A percentile compares a stretch with the other conserved stretches of the same genome.
Evolutionary conservation across 2,329 filamentous ascomycete genomes (phyloP).

Genomic region (Phialophora expanda): DNA sequence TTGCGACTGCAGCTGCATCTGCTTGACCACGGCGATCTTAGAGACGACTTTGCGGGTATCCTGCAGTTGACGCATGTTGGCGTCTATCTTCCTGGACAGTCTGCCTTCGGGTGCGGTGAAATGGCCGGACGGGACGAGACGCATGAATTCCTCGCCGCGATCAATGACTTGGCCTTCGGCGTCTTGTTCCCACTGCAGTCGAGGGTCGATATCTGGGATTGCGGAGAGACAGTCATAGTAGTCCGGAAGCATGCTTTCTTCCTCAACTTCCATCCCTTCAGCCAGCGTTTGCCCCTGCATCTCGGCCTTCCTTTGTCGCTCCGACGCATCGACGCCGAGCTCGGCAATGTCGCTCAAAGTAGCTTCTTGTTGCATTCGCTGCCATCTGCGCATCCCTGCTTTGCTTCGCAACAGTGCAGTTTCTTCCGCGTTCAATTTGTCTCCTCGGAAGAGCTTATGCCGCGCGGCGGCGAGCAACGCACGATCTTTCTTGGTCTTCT

Average conservation of each 20-base stretch:
- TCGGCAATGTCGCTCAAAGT: constrained; percentile 53
- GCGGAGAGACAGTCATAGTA: constrained; percentile 90
- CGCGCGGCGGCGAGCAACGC: constrained; percentile 85
- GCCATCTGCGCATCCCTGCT: constrained; percentile 85
- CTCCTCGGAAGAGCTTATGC: constrained; percentile 81
- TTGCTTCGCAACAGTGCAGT: constrained; percentile 84
- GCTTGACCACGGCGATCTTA: constrained; percentile 97
- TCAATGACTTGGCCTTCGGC: constrained; percentile 87
- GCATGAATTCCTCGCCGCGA: constrained; percentile 81
- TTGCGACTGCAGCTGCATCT: constrained; percentile 98
- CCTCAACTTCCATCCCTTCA: constrained; percentile 90
- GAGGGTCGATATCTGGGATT: constrained; percentile 80
- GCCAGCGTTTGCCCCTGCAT: constrained; percentile 76
- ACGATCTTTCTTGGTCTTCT: constrained; percentile 95
- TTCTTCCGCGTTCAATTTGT: constrained; percentile 83
- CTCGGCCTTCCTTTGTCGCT: constrained; percentile 39
- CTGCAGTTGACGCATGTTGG: constrained; percentile 93
- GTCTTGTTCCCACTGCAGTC: constrained; percentile 87
- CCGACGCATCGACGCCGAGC: constrained; percentile 49
- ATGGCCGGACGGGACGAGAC: constrained; percentile 72
- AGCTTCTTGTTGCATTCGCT: constrained; percentile 76
- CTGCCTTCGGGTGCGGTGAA: constrained; percentile 77
- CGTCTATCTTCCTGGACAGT: constrained; percentile 79
- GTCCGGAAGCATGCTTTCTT: constrained; percentile 83
- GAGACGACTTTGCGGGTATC: constrained; percentile 94